Evolutionary conservation across 1,139 yeast genomes (phyloP).

Genomic region (Geotrichum europaeum): DNA sequence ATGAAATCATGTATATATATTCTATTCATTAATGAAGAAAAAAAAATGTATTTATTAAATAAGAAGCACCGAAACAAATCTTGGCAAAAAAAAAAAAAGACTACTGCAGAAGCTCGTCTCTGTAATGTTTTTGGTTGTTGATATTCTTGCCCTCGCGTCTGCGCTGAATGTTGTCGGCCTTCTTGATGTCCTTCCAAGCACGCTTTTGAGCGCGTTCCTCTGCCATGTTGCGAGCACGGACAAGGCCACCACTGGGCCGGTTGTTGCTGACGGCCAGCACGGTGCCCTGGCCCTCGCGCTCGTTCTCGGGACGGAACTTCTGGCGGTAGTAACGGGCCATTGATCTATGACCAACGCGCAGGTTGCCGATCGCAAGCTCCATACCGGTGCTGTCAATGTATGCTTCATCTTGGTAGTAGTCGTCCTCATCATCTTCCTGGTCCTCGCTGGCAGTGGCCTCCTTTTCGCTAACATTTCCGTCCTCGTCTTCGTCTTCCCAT

Average conservation of each 20-base stretch:
- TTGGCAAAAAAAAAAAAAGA: not conserved
- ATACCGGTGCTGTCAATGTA: constrained; percentile 57
- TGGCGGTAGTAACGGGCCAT: constrained; percentile 81
- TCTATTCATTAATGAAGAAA: not conserved
- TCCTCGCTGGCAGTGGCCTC: constrained; percentile 35
- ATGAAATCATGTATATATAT: not conserved
- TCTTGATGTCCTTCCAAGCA: constrained; percentile 67
- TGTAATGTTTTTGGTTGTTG: constrained; percentile 84
- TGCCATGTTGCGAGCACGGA: constrained; percentile 38
- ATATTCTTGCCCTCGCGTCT: constrained; percentile 75
- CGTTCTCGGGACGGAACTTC: constrained; percentile 68
- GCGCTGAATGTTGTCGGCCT: constrained; percentile 61
- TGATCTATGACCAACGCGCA: constrained; percentile 84
- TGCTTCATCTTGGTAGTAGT: constrained; percentile 37
- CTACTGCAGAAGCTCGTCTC: constrained; percentile 83
- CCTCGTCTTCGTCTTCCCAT: constrained; percentile 43
- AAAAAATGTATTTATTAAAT: not conserved
- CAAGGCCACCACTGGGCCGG: constrained; percentile 50
- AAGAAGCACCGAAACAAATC: not conserved
- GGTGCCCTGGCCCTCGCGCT: constrained; percentile 89
- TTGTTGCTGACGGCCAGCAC: constrained; percentile 81
- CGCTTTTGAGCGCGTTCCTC: constrained; percentile 61
- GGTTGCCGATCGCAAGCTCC: constrained; percentile 83
- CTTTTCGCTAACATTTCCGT: constrained; percentile 28
- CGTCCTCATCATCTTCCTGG: constrained; percentile 47